Conservation (phyloP, 2,329 filamentous ascomycete species). For the Fusarium devonianum region DNA sequence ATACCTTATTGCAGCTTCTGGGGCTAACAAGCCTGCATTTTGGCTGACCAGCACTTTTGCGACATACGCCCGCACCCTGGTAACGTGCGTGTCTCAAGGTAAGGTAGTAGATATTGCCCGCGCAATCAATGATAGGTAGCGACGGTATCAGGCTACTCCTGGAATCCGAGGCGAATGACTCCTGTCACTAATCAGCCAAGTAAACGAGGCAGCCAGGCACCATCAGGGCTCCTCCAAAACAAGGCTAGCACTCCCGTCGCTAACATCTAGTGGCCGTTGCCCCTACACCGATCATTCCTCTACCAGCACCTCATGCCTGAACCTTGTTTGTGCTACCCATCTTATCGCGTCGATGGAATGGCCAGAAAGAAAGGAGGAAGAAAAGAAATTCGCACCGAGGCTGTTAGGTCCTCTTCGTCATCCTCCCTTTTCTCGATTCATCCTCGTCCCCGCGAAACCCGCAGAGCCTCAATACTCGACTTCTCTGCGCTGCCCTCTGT, state of each 20-base stretch:
- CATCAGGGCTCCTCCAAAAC: conserved; percentile 10
- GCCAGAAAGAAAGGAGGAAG: not conserved
- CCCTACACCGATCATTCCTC: too few species aligned
- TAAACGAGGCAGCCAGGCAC: conserved; percentile 19
- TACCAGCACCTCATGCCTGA: too few species aligned
- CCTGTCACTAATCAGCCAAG: conserved; percentile 16
- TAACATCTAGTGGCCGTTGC: conserved; percentile 31
- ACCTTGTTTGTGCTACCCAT: conserved; percentile 15
- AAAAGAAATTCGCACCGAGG: conserved; percentile 18
- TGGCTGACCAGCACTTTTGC: too few species aligned
- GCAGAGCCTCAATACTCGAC: conserved; percentile 29
- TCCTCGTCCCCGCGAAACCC: conserved; percentile 4
- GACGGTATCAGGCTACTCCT: too few species aligned
- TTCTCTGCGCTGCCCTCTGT: not conserved
- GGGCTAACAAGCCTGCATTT: too few species aligned
- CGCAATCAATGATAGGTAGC: too few species aligned
- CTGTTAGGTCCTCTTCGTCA: conserved; percentile 21
- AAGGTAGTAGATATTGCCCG: too few species aligned
- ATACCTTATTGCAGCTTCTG: too few species aligned
- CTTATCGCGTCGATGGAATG: not conserved
- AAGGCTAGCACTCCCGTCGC: conserved; percentile 24
- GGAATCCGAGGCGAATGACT: conserved; percentile 1
- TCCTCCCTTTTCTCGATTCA: conserved; percentile 15
- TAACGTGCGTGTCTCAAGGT: too few species aligned
- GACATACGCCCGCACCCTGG: too few species aligned